A percentile compares a stretch with the other conserved stretches of the same genome.
Conservation (phyloP, 1,284 basidiomycete species). For the Ganoderma meredithae region DNA sequence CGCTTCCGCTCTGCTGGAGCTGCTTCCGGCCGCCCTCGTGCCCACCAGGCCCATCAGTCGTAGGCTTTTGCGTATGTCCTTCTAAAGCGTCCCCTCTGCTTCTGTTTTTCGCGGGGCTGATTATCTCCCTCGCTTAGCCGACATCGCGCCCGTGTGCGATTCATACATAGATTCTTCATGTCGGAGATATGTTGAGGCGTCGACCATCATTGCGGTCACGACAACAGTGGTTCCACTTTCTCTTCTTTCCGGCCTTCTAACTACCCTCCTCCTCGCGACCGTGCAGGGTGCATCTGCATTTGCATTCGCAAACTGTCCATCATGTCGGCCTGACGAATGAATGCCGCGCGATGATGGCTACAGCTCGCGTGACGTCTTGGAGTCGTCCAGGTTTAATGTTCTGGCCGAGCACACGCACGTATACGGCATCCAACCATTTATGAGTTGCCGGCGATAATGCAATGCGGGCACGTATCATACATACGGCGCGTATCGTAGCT, state of each 20-base stretch:
- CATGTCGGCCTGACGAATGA: background rate
- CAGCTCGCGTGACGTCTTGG: background rate
- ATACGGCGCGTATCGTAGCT: background rate
- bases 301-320: background rate
- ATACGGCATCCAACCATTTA: background rate
- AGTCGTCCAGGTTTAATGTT: background rate
- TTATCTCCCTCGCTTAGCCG: background rate
- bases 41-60: background rate
- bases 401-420: background rate
- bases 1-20: background rate
- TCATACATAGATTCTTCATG: background rate
- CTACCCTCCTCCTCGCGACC: background rate
- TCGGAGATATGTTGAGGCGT: background rate
- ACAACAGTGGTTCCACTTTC: background rate
- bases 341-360: background rate
- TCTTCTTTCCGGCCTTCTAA: background rate
- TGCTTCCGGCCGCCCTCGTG: background rate
- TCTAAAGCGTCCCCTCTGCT: background rate
- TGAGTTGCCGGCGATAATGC: conserved; percentile 5
- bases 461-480: background rate
- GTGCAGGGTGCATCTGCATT: background rate
- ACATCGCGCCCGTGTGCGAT: background rate
- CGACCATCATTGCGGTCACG: background rate
- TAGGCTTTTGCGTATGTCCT: background rate
- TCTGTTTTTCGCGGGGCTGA: background rate